Percentiles rank a stretch among this genome's conserved stretches.
phyloP scores from a whole-genome alignment of 148 eudicot genomes.

The Silene conica region DNA sequence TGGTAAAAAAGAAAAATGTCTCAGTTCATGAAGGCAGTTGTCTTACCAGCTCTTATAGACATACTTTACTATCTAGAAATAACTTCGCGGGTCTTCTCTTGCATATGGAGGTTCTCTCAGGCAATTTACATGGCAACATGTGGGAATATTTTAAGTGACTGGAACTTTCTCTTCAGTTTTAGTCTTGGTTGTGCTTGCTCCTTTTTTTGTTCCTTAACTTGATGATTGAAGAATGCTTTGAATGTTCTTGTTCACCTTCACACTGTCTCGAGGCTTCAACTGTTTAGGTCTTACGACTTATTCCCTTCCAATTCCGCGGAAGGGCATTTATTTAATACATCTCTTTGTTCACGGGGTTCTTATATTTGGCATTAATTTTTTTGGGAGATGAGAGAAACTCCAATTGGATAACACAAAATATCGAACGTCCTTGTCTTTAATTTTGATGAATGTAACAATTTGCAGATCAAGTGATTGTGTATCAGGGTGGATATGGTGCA shows the following conservation, averaged over 20 bases:
- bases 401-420: not conserved
- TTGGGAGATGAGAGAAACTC: too few species aligned
- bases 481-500: conserved; percentile 54
- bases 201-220: too few species aligned
- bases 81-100: too few species aligned
- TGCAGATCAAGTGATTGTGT: conserved; percentile 54
- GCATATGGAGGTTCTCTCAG: too few species aligned
- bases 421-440: not conserved
- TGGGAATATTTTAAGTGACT: not conserved
- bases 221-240: not conserved
- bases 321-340: not conserved
- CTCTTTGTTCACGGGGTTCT: not conserved
- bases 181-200: not conserved
- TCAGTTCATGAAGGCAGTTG: too few species aligned
- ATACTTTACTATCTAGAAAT: too few species aligned
- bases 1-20: too few species aligned
- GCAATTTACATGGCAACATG: not conserved
- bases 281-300: too few species aligned
- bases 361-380: too few species aligned
- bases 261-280: not conserved
- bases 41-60: too few species aligned
- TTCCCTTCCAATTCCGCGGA: not conserved
- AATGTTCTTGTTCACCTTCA: too few species aligned
- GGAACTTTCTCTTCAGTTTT: not conserved
- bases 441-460: conserved; percentile 8